These are phyloP conservation scores for Thielaviopsis cerberus DNA, from an alignment of 2,329 filamentous ascomycete genomes.

Conservation along the genomic window DNA sequence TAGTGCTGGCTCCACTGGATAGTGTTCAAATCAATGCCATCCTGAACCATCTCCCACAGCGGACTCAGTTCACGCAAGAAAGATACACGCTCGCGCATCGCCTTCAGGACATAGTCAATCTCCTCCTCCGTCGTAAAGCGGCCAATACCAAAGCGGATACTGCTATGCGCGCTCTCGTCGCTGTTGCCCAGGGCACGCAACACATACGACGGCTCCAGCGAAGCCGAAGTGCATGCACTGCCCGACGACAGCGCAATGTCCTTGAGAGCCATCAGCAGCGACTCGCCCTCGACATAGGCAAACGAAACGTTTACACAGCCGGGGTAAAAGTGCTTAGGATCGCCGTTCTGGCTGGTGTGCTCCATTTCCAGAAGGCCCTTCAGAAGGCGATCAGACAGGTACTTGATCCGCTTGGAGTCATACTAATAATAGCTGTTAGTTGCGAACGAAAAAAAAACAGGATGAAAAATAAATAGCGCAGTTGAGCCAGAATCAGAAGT, in stretches of 20 bases:
- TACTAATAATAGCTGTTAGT: constrained; percentile 42
- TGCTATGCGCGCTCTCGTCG: constrained; percentile 93
- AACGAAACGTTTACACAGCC: constrained; percentile 98
- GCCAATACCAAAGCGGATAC: constrained; percentile 92
- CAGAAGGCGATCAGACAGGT: constrained; percentile 65
- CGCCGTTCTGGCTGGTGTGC: constrained; percentile 82
- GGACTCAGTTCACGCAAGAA: constrained; percentile 91
- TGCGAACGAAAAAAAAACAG: constrained; percentile 1
- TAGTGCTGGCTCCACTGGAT: constrained; percentile 98
- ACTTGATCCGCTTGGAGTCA: constrained; percentile 67
- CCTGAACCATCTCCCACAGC: constrained; percentile 93
- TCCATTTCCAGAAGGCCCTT: constrained; percentile 74
- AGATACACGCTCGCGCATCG: constrained; percentile 72
- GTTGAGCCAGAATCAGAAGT: constrained; percentile 34
- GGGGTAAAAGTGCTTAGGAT: constrained; percentile 67
- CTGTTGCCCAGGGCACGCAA: constrained; percentile 85
- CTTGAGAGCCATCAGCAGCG: constrained; percentile 92
- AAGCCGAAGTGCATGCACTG: constrained; percentile 91
- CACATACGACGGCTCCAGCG: constrained; percentile 89
- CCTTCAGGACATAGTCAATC: constrained; percentile 94
- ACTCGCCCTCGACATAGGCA: constrained; percentile 95
- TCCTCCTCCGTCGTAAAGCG: constrained; percentile 88
- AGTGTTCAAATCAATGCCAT: constrained; percentile 83
- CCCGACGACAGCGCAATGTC: constrained; percentile 94
- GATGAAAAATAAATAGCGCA: constrained; percentile 6